phyloP scores from a whole-genome alignment of 768 basidiomycete genomes.

The Hericium alpestre region DNA sequence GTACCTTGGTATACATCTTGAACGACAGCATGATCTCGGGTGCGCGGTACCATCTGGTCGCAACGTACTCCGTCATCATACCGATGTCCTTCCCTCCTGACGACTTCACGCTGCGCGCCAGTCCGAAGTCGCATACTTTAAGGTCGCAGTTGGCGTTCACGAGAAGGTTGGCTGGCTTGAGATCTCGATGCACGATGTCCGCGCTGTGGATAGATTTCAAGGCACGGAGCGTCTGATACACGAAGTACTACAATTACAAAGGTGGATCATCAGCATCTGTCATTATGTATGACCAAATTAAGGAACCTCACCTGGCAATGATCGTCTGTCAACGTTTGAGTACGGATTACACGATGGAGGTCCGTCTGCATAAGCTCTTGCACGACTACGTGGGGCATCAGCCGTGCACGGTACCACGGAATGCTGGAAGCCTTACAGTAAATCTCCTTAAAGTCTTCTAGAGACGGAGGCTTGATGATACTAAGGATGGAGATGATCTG shows the following conservation, averaged over 20 bases:
- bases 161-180: constrained; percentile 82
- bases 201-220: constrained; percentile 86
- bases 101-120: constrained; percentile 58
- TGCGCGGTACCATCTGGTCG: constrained; percentile 88
- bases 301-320: constrained; percentile 55
- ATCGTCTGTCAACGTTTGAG: constrained; percentile 84
- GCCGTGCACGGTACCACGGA: not conserved
- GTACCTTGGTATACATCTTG: constrained; percentile 75
- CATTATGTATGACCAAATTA: not conserved
- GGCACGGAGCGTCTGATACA: constrained; percentile 77
- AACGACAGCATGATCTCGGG: constrained; percentile 94
- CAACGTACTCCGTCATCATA: constrained; percentile 78
- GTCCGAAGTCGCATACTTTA: constrained; percentile 83
- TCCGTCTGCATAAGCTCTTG: constrained; percentile 89
- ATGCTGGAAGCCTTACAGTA: constrained; percentile 43
- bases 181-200: constrained; percentile 66
- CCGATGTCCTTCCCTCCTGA: constrained; percentile 54
- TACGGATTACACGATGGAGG: constrained; percentile 83
- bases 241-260: constrained; percentile 47
- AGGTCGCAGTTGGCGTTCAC: constrained; percentile 86
- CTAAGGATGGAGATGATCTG: constrained; percentile 91
- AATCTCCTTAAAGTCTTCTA: constrained; percentile 78
- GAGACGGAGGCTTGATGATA: constrained; percentile 69
- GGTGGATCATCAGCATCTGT: not conserved
- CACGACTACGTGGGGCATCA: constrained; percentile 40